Conservation (phyloP, 1,284 basidiomycete species). For the Apiotrichum mycotoxinovorans region DNA sequence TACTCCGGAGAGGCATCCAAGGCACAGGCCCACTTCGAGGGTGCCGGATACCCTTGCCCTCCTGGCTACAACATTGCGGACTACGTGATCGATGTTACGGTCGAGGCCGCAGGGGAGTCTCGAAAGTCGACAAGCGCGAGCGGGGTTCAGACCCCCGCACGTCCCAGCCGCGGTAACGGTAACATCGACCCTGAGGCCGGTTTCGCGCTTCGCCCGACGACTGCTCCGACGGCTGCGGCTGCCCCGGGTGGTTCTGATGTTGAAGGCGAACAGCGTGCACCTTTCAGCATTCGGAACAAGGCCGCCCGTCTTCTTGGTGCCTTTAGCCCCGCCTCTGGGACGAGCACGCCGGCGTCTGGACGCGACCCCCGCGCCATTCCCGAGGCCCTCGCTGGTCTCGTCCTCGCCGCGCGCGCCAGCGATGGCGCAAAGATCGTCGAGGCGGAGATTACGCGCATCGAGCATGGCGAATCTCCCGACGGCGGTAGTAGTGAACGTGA, state of each 20-base stretch:
- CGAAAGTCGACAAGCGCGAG: slow-evolving; percentile 32
- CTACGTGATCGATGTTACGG: slow-evolving; percentile 86
- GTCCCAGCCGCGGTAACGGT: slow-evolving; percentile 16
- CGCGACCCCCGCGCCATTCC: slow-evolving; percentile 53
- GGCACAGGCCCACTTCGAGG: slow-evolving; percentile 75
- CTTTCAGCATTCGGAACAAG: slow-evolving; percentile 60
- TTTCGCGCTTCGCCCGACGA: neutral
- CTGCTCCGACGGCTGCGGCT: slow-evolving; percentile 2
- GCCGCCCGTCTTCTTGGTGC: slow-evolving; percentile 72
- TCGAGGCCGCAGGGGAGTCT: slow-evolving; percentile 59
- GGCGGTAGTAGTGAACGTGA: slow-evolving; percentile 29
- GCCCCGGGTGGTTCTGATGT: neutral
- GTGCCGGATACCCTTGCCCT: slow-evolving; percentile 78
- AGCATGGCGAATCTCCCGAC: slow-evolving; percentile 42
- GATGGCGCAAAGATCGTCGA: slow-evolving; percentile 63
- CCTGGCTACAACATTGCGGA: slow-evolving; percentile 97
- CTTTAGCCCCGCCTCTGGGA: slow-evolving; percentile 54
- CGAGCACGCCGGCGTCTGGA: slow-evolving; percentile 32
- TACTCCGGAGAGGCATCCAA: slow-evolving; percentile 72
- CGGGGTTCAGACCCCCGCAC: slow-evolving; percentile 12
- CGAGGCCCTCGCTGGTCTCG: slow-evolving; percentile 68
- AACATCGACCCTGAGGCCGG: slow-evolving; percentile 16
- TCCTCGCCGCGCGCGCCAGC: slow-evolving; percentile 67
- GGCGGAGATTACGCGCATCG: slow-evolving; percentile 61
- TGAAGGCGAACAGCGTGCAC: slow-evolving; percentile 6